Conservation (phyloP, 2,329 filamentous ascomycete genomes). For the Nemania serpens region DNA sequence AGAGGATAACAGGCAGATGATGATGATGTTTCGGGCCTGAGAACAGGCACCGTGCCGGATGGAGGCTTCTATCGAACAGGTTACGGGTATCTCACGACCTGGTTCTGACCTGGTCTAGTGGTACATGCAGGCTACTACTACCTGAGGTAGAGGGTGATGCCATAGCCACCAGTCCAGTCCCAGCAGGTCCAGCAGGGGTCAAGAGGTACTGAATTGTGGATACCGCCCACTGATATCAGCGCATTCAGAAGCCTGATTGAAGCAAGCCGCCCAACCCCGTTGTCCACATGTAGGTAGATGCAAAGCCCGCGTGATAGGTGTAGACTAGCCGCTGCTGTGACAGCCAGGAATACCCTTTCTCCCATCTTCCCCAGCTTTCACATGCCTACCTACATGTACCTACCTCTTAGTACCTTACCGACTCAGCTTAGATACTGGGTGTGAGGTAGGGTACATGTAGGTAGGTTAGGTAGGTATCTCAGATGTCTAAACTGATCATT, state of each 20-base stretch:
- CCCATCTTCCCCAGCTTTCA: conserved; percentile 17
- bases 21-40: conserved; percentile 27
- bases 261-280: too few species aligned
- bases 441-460: too few species aligned
- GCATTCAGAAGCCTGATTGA: background rate
- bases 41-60: conserved; percentile 20
- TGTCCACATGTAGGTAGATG: background rate
- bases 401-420: background rate
- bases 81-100: background rate
- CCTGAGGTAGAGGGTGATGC: background rate
- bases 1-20: conserved; percentile 31
- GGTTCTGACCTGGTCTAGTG: background rate
- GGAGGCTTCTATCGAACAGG: background rate
- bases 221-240: conserved; percentile 11
- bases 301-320: too few species aligned
- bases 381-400: background rate
- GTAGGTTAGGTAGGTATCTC: too few species aligned
- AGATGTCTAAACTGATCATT: background rate
- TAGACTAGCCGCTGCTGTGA: background rate
- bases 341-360: conserved; percentile 10
- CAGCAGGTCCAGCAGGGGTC: conserved; percentile 1
- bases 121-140: too few species aligned
- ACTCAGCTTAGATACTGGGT: too few species aligned
- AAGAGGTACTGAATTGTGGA: conserved; percentile 5
- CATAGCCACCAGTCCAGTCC: background rate